Evolutionary conservation across 2,329 filamentous ascomycete genomes (phyloP), one percentile per base, ranked within the genome.

Genomic region (Tolypocladium amazonense): DNA sequence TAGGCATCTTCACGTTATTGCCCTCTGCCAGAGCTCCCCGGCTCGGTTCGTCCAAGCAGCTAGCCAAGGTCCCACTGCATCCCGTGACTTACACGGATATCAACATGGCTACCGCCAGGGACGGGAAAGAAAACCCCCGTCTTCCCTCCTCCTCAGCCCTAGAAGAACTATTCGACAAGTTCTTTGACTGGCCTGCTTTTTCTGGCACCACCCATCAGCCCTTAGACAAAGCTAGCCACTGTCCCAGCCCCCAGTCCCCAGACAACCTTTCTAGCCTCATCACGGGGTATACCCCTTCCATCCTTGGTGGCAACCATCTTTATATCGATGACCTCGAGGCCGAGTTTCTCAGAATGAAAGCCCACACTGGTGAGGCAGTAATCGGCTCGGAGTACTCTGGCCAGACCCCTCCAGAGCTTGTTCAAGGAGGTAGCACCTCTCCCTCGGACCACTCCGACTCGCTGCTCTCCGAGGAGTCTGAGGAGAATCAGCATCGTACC

Each of bases 11-110:
- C 69, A 72, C 64, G 68, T 73, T 72, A 68, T 73, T 73, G 70
- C 67, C 68, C 68, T 70, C 68, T 70, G 70, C 72, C 69, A 69
- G 61, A 69, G 67, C 69, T 70, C 67, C 69, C 67, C 66, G 70
- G 65, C 70, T 70, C 71, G 70, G 69, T 73, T 72, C 70, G 71
- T 67, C 71, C 67, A 65, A 61, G 63, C 65, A 69, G 64, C 65
- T 65, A 71, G 68, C 66, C 69, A 72, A 73, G 73, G 73, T 75
- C 74, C 73, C 73, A 75, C 73, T 72, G 73, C 69, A 69, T 71
- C 68, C 68, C 70, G 71, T 75, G 73, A 74, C 73, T 73, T 74
- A 74, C 68, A 75, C 71, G 68, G 67, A 71, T 66, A 70, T 72
- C 72, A 73, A 71, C 69, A 74, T 74, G 72, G 70, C 71, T 73